These are phyloP conservation scores for Boletus subparvulus DNA, from an alignment of 768 basidiomycete genomes.

Conservation along the genomic window DNA sequence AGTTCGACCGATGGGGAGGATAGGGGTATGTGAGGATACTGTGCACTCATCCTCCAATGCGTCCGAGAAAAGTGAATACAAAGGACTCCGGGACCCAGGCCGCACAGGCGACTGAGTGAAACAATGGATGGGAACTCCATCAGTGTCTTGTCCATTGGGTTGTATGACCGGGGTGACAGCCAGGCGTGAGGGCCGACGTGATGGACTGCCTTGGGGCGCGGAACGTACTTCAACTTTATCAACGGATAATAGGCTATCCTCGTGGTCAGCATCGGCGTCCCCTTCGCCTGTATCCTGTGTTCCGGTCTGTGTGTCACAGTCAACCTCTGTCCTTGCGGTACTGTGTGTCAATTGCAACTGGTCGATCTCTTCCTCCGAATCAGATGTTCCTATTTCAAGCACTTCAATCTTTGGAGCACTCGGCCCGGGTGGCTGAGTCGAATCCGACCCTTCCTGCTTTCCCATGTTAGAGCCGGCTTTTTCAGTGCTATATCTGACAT, in stretches of 20 bases:
- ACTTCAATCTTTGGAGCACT: conserved; percentile 10
- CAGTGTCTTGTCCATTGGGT: not conserved
- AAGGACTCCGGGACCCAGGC: conserved; percentile 7
- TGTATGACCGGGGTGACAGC: not conserved
- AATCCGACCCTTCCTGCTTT: not conserved
- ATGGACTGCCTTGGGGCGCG: not conserved
- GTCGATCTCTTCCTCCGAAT: conserved; percentile 10
- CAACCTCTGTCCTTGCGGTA: not conserved
- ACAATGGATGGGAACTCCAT: not conserved
- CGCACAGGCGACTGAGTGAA: not conserved
- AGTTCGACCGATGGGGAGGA: not conserved
- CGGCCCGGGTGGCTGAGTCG: not conserved
- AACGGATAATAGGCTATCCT: conserved; percentile 2
- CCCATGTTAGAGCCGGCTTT: not conserved
- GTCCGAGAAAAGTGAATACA: conserved; percentile 32
- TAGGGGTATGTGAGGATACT: not conserved
- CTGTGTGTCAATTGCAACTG: conserved; percentile 2
- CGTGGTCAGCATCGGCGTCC: not conserved
- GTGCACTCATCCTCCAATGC: not conserved
- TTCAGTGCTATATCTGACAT: not conserved
- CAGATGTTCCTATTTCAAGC: conserved; percentile 13
- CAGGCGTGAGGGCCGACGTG: not conserved
- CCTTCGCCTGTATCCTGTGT: not conserved
- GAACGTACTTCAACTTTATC: conserved; percentile 6
- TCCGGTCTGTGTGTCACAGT: not conserved